These are phyloP conservation scores for Spongispora temasekensis DNA, from an alignment of 1,284 basidiomycete species.

Conservation along the genomic window DNA sequence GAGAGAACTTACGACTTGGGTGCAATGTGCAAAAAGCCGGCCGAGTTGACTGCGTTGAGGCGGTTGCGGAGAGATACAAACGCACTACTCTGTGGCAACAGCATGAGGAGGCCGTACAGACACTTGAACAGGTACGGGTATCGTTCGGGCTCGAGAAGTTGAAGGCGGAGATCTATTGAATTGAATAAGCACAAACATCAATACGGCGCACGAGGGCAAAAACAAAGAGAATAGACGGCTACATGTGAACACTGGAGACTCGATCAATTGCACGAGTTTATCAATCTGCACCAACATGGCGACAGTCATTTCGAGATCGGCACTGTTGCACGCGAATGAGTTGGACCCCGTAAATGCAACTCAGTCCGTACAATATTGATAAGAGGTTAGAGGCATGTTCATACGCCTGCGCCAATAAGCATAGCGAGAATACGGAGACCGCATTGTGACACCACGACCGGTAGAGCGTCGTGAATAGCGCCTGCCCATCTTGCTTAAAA, in stretches of 20 bases:
- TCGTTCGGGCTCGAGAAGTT: conserved; percentile 95
- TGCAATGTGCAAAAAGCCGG: conserved; percentile 89
- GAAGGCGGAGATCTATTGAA: conserved; percentile 97
- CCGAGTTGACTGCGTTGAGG: conserved; percentile 91
- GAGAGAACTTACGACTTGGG: conserved; percentile 74
- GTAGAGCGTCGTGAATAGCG: conserved; percentile 90
- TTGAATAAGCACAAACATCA: neutral
- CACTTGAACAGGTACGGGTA: conserved; percentile 98
- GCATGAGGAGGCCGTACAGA: conserved; percentile 96
- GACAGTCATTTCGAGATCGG: conserved; percentile 96
- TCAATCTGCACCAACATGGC: conserved; percentile 95
- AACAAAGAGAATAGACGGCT: conserved; percentile 26
- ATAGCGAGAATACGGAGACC: conserved; percentile 94
- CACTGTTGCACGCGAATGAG: conserved; percentile 52
- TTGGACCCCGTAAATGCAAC: neutral
- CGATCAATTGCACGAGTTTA: conserved; percentile 97
- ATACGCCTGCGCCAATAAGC: conserved; percentile 95
- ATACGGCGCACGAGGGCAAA: too few relatives aligned
- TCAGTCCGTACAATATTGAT: conserved; percentile 85
- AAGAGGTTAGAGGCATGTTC: conserved; percentile 97
- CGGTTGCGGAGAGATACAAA: conserved; percentile 95
- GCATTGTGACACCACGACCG: conserved; percentile 99
- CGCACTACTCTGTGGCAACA: conserved; percentile 95
- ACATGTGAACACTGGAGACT: conserved; percentile 99
- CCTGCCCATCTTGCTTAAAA: conserved; percentile 86